Evolutionary conservation across 2,329 filamentous ascomycete genomes (phyloP), one percentile per base, ranked within the genome.

Genomic region (Pseudogymnoascus sp.): DNA sequence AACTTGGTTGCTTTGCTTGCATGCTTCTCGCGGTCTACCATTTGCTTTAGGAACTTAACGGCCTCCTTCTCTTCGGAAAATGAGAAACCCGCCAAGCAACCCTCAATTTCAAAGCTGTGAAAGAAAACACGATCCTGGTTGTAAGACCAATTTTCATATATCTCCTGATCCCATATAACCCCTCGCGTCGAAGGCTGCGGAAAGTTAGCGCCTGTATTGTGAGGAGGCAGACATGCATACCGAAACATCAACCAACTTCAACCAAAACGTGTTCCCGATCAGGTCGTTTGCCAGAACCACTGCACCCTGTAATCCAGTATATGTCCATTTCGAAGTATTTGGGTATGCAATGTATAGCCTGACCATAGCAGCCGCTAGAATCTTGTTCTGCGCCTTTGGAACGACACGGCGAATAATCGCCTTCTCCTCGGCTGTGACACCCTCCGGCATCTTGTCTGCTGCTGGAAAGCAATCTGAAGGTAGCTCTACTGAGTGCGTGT

Each of bases 41-140:
- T 90, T 80, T 97, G 97, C 82, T 97, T 96, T 75, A 92, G 87
- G 77, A 99, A 97, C 62, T 90, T 89, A 76, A 90, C 95, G 35
- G 94, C 94, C 77, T 99, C 94, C 75, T 97, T 97, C 78, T 97
- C 94, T 74, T 97, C 94, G 64, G 88, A 86, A 70, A 99, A 99
- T 22, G 91, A 96, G 63, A 99, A 77, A 0, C 87, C 94, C 5
- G 91, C 94, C 63, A 95, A 78, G 70, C 91, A 97, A 65, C 95
- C 86, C 75, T 97, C 92, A 61, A 96, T 82, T 77, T 99, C 94
- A 72, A 99, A 99, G 5, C 90, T 91, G 75, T 97, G 92, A 76
- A 99, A 99, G 77, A 97, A 99, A 63, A 90, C 93, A 64, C 94
- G 87, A 73, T 99, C 94, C 72, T 97, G 93, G 76, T 97, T 96